These are phyloP conservation scores for Xylaria sp. DNA, from an alignment of 2,329 filamentous ascomycete genomes.

Conservation along the genomic window DNA sequence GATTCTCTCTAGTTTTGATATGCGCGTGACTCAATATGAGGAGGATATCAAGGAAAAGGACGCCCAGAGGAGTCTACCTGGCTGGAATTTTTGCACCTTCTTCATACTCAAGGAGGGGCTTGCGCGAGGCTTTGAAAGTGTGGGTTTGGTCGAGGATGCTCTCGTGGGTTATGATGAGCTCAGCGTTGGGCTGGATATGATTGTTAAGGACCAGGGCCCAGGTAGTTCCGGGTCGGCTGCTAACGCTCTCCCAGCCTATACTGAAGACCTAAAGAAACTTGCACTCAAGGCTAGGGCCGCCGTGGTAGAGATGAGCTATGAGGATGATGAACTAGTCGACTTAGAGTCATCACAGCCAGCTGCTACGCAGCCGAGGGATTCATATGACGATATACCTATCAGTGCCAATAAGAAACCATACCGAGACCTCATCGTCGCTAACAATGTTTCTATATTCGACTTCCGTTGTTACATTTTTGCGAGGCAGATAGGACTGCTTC, in stretches of 20 bases:
- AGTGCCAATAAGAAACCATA: slow-evolving; percentile 80
- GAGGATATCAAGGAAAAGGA: slow-evolving; percentile 97
- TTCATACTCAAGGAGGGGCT: slow-evolving; percentile 97
- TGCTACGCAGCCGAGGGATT: slow-evolving; percentile 49
- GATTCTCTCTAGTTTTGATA: slow-evolving; percentile 90
- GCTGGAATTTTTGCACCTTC: slow-evolving; percentile 99
- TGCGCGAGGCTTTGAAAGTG: slow-evolving; percentile 93
- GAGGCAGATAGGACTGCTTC: slow-evolving; percentile 82
- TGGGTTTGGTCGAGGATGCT: slow-evolving; percentile 94
- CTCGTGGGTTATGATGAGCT: slow-evolving; percentile 95
- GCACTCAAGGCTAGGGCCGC: slow-evolving; percentile 64
- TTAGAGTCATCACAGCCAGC: slow-evolving; percentile 57
- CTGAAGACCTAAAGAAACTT: slow-evolving; percentile 75
- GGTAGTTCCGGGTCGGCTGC: slow-evolving; percentile 73
- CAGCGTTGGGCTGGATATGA: slow-evolving; percentile 83
- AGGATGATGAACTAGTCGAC: slow-evolving; percentile 58
- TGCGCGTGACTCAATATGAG: slow-evolving; percentile 92
- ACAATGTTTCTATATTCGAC: slow-evolving; percentile 95
- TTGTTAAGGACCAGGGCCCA: slow-evolving; percentile 78
- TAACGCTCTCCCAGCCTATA: slow-evolving; percentile 76
- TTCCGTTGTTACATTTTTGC: slow-evolving; percentile 95
- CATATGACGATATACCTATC: slow-evolving; percentile 68
- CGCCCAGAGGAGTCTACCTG: slow-evolving; percentile 83
- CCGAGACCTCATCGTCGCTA: slow-evolving; percentile 89
- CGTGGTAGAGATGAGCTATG: slow-evolving; percentile 52